These are phyloP conservation scores for Diaporthe sp. DNA, from an alignment of 2,329 filamentous ascomycete species.

Conservation along the genomic window DNA sequence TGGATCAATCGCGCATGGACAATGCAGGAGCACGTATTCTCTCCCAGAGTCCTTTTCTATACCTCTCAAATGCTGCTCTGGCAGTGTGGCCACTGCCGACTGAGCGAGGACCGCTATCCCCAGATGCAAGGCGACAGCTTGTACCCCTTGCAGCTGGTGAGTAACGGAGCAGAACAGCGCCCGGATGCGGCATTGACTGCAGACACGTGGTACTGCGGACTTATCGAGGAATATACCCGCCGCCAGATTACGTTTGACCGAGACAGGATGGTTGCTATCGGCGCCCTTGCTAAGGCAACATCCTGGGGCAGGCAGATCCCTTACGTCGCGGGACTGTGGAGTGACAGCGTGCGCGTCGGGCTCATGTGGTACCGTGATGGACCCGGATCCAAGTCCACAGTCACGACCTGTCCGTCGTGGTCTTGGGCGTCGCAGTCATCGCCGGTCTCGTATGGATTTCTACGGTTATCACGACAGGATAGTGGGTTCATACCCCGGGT, in stretches of 20 bases:
- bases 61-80: not conserved
- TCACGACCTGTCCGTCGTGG: not conserved
- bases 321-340: not conserved
- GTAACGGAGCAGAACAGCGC: not conserved
- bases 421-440: not conserved
- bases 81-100: not conserved
- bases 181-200: not conserved
- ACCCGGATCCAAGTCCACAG: not conserved
- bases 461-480: not conserved
- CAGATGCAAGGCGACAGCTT: not conserved
- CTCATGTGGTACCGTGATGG: not conserved
- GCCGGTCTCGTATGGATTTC: not conserved
- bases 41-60: not conserved
- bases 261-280: not conserved
- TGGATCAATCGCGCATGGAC: not conserved
- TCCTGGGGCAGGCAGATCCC: not conserved
- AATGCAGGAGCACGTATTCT: not conserved
- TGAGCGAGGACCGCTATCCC: not conserved
- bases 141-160: not conserved
- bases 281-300: not conserved
- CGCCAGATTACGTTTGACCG: not conserved
- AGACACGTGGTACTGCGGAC: not conserved
- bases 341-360: not conserved
- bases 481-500: not conserved
- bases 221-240: not conserved